Evolutionary conservation across 495 filamentous ascomycete genomes (phyloP).

Genomic region (Physcia stellaris): DNA sequence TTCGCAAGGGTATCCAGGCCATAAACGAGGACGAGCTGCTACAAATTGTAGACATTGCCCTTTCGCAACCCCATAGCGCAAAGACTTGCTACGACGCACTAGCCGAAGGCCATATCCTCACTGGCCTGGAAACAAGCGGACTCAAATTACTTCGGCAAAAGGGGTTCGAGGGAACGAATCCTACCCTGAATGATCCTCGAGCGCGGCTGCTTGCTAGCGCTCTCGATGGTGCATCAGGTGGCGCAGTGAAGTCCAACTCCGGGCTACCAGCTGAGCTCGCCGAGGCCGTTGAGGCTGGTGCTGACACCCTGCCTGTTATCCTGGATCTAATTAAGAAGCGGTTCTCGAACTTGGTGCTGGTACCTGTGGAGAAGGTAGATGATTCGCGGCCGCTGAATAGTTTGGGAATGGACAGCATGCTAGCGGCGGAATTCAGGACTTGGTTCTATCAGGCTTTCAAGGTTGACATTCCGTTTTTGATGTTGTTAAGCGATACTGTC

Average conservation of each 20-base stretch:
- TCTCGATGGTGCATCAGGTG: no score
- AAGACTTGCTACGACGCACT: not conserved
- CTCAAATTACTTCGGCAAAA: conserved; percentile 10
- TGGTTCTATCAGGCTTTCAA: conserved; percentile 36
- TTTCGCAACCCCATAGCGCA: not conserved
- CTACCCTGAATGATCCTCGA: conserved; percentile 14
- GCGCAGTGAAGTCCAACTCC: no score
- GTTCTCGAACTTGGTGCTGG: conserved; percentile 34
- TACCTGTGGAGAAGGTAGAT: conserved; percentile 39
- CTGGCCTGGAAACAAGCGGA: conserved; percentile 14
- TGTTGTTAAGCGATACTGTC: conserved; percentile 4
- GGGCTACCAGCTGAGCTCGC: no score
- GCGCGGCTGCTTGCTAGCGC: conserved; percentile 8
- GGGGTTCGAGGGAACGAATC: conserved; percentile 17
- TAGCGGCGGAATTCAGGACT: conserved; percentile 39
- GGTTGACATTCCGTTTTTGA: conserved; percentile 38
- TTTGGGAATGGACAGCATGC: conserved; percentile 39
- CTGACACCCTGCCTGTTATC: no score
- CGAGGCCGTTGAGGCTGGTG: no score
- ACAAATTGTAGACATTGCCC: conserved; percentile 22
- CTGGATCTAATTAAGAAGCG: conserved; percentile 32
- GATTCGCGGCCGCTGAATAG: conserved; percentile 28
- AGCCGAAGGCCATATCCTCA: conserved; percentile 13
- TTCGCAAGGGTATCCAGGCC: conserved; percentile 19
- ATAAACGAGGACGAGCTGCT: conserved; percentile 24